Evolutionary conservation across 1,139 yeast species (phyloP), one percentile per base, ranked within the genome.

Genomic region (Yamadazyma mexicana): DNA sequence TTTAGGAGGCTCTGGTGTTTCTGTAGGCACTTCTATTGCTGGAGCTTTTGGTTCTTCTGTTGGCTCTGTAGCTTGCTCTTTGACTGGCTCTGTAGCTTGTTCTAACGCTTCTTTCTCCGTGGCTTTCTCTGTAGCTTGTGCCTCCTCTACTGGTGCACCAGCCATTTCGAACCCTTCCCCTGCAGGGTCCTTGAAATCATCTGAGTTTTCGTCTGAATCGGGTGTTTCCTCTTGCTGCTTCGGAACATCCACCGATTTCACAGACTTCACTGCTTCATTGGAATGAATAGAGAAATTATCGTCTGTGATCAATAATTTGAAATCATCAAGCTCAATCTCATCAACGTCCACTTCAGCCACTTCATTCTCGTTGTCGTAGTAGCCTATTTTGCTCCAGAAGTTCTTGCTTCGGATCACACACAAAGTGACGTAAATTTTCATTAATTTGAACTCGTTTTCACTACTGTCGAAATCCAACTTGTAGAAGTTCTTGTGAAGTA

Each of bases 361-460:
- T 38, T 61, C 65, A 23, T 62, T 66, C 11, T 54, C 58, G 35
- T 65, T 66, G 44, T 73, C 81, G 82, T 83, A 78, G 36, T 71
- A 68, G 1, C 98, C 98, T 23, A 83, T 61, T 48, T 88, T 81
- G n/a, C 94, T 74, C 92, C 95, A 91, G 62, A 85, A 87, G 50
- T 89, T 71, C 54, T 68, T 69, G 40, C 59, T 55, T 26, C 77
- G 55, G 10, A 69, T 63, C 37, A 58, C 55, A n/a, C 61, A 51
- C 31, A 62, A 45, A 43, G 59, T 49, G 17, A 58, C 44, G 42
- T 62, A 62, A 6, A 62, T 44, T 40, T 62, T 62, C 34, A 58
- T 52, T 33, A 60, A 42, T 40, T 61, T 60, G 20, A 48, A 46
- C 38, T 62, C 66, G 40, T 59, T 59, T 5, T 34, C 43, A 7